Base-by-base conservation (phyloP, 2,329 filamentous ascomycete genomes). In the Reticulascus tulasneorum region DNA sequence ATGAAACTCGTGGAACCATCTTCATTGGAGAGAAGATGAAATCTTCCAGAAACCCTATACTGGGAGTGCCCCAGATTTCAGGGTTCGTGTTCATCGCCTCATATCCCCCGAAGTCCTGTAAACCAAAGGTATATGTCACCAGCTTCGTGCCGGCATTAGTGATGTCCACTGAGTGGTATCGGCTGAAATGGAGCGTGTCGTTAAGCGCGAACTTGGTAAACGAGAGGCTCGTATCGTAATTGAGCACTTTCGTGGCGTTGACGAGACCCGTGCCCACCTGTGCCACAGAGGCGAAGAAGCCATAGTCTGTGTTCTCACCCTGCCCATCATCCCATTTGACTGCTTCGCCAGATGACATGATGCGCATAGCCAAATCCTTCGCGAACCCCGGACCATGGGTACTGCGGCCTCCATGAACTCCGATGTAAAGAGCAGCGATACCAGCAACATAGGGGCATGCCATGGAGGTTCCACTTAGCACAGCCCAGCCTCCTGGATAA, bases 381-480 rank as follows among this genome's bases (percentile, higher is more conserved):
- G 57, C 59, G 11, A 49, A 48, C 47, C 52, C 37, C 39, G 53
- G 18, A 44, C 53, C 21, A 44, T 41, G 37, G 3, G 54, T 41
- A 34, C 54, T 51, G 11, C 66, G 60, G 3, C 67, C 65, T 3
- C 67, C 66, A 34, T 63, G 53, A n/a, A 62, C 49, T 6, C 62
- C 44, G 21, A 54, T 49, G 20, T 52, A 56, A 3, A 59, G 42
- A 18, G 55, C 58, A 4, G 53, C 56, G 6, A 62, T 52, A 5
- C 63, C 67, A 11, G 66, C 63, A 7, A 67, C 54, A 29, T 65
- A 64, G 7, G 67, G 66, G 13, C 58, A 58, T 5, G 66, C 63
- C 69, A 72, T 71, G 3, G 64, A 67, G 2, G 69, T 73, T 23
- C 69, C 69, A 28, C 58, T 64, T 17, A 66, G 48, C 7, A 66